phyloP scores from a whole-genome alignment of 2,329 filamentous ascomycete genomes.

The Penicillium fuscoglaucum region DNA sequence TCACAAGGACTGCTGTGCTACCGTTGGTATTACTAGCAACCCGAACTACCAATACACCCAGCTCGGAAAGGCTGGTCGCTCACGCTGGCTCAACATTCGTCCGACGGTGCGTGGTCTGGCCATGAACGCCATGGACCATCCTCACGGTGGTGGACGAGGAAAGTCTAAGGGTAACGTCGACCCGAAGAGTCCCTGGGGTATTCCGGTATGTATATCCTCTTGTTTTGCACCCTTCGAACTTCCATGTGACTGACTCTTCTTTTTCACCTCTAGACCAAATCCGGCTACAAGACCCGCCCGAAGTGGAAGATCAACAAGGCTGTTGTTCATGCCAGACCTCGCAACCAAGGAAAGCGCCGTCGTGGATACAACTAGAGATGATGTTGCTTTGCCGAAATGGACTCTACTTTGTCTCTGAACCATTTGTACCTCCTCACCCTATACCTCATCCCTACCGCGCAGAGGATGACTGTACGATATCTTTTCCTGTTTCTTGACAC shows the following conservation, averaged over 20 bases:
- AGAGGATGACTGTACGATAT: constrained; percentile 28
- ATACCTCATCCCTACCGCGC: constrained; percentile 20
- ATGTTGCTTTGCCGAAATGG: constrained; percentile 8
- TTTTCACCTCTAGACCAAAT: constrained; percentile 49
- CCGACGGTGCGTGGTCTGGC: constrained; percentile 96
- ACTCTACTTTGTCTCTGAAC: constrained; percentile 11
- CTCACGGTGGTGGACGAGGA: constrained; percentile 97
- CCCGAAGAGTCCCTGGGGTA: constrained; percentile 95
- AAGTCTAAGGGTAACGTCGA: constrained; percentile 98
- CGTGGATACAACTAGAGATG: constrained; percentile 59
- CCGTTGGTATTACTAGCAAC: constrained; percentile 92
- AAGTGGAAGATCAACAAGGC: constrained; percentile 90
- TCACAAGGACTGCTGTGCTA: constrained; percentile 88
- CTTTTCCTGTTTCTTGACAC: constrained; percentile 12
- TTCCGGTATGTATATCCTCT: constrained; percentile 66
- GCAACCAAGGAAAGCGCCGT: constrained; percentile 87
- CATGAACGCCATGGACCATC: constrained; percentile 99
- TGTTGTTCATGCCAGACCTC: constrained; percentile 77
- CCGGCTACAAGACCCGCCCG: constrained; percentile 80
- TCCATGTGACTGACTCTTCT: constrained; percentile 14
- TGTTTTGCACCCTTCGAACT: constrained; percentile 4
- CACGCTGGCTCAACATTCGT: constrained; percentile 88
- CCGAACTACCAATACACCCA: constrained; percentile 85
- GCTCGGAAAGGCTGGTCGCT: constrained; percentile 91
- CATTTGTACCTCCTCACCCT: constrained; percentile 15